These are phyloP conservation scores for Apiotrichum veenhuisii DNA, from an alignment of 1,284 basidiomycete species.

Conservation along the genomic window DNA sequence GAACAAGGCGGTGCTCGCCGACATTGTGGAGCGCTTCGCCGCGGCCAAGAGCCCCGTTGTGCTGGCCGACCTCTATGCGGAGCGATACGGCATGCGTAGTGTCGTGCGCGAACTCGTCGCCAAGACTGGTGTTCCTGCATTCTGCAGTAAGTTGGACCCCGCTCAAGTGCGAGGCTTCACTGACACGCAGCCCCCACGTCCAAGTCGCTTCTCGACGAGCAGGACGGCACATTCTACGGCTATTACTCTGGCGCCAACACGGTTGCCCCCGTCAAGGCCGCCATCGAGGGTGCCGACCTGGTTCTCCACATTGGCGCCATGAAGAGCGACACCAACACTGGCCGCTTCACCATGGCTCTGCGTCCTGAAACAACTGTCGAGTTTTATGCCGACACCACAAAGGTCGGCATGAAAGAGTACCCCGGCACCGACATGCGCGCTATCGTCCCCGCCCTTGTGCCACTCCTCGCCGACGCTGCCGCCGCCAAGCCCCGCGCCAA, in stretches of 20 bases:
- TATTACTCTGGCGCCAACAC: slow-evolving; percentile 75
- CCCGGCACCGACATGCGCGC: slow-evolving; percentile 51
- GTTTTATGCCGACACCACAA: slow-evolving; percentile 77
- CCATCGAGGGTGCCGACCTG: slow-evolving; percentile 75
- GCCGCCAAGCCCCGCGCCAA: slow-evolving; percentile 16
- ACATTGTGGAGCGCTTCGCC: slow-evolving; percentile 64
- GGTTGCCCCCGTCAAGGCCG: slow-evolving; percentile 65
- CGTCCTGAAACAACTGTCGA: slow-evolving; percentile 60
- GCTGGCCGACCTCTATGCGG: slow-evolving; percentile 82
- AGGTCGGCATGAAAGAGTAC: slow-evolving; percentile 55
- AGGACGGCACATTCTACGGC: slow-evolving; percentile 79
- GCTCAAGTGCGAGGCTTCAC: background rate
- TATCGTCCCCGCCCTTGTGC: slow-evolving; percentile 49
- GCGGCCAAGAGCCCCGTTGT: slow-evolving; percentile 68
- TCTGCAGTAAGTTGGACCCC: slow-evolving; percentile 49
- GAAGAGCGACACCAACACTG: slow-evolving; percentile 78
- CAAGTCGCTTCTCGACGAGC: slow-evolving; percentile 77
- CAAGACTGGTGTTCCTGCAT: slow-evolving; percentile 68
- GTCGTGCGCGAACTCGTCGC: slow-evolving; percentile 68
- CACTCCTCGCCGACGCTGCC: slow-evolving; percentile 38
- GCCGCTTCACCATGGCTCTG: slow-evolving; percentile 52
- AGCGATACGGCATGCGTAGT: slow-evolving; percentile 68
- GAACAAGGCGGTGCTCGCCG: slow-evolving; percentile 68
- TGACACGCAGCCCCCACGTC: slow-evolving; percentile 56
- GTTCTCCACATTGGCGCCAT: slow-evolving; percentile 79